Evolutionary conservation across 2,329 filamentous ascomycete species (phyloP).

Genomic region (Aspergillus proliferans): DNA sequence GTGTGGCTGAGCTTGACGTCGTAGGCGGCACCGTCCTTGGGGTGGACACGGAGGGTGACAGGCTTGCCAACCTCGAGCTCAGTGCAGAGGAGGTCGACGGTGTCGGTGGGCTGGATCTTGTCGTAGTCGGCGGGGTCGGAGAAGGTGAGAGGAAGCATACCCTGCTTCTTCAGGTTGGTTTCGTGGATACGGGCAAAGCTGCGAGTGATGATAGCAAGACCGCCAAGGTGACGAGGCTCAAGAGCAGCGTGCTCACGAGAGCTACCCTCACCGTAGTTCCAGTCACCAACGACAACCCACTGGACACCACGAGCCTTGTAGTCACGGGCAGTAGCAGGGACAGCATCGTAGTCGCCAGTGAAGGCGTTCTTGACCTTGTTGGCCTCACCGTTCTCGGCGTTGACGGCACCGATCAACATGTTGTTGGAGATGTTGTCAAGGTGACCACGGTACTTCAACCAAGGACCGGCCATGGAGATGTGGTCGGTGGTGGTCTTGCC

Average conservation of each 20-base stretch:
- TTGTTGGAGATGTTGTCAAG: constrained; percentile 99
- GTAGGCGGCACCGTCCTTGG: constrained; percentile 74
- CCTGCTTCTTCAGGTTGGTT: constrained; percentile 99
- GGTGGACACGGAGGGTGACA: constrained; percentile 84
- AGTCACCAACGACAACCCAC: constrained; percentile 98
- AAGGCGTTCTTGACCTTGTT: constrained; percentile 95
- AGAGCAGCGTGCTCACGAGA: constrained; percentile 98
- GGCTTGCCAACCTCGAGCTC: constrained; percentile 89
- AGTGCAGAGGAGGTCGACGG: constrained; percentile 82
- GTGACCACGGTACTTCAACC: constrained; percentile 98
- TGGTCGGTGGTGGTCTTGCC: constrained; percentile 97
- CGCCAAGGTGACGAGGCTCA: constrained; percentile 93
- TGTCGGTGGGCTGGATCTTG: constrained; percentile 88
- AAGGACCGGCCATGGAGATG: constrained; percentile 94
- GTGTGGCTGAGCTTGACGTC: constrained; percentile 85
- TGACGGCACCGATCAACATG: constrained; percentile 97
- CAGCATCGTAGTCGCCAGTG: constrained; percentile 75
- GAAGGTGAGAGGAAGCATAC: constrained; percentile 98
- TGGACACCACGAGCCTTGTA: constrained; percentile 96
- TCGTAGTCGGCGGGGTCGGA: constrained; percentile 93
- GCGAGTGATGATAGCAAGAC: constrained; percentile 91
- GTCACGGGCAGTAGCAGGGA: constrained; percentile 90
- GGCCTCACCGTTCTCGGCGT: constrained; percentile 89
- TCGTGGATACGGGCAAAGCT: constrained; percentile 99
- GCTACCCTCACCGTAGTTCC: constrained; percentile 98